These are phyloP conservation scores for Mollisiaceae sp. DNA, from an alignment of 2,329 filamentous ascomycete species.

Conservation along the genomic window DNA sequence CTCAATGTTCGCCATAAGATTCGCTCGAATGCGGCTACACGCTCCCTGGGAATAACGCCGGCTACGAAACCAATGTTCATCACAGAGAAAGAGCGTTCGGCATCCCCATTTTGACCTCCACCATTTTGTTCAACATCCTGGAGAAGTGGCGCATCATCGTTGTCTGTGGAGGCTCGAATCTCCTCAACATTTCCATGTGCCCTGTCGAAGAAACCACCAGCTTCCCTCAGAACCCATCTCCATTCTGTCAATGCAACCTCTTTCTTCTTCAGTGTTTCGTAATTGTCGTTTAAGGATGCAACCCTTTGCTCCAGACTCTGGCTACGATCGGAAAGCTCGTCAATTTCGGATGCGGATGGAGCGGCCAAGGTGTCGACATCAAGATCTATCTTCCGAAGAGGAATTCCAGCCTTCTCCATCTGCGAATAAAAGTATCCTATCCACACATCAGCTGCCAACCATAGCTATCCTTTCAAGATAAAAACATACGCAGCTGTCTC, in stretches of 20 bases:
- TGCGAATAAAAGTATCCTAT: constrained; percentile 91
- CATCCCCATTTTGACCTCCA: constrained; percentile 62
- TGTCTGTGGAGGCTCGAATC: constrained; percentile 86
- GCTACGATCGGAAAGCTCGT: constrained; percentile 90
- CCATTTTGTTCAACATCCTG: constrained; percentile 89
- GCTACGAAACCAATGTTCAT: constrained; percentile 99
- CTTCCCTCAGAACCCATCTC: constrained; percentile 96
- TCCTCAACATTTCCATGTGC: constrained; percentile 97
- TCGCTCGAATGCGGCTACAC: constrained; percentile 93
- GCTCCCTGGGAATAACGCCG: constrained; percentile 91
- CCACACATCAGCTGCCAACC: constrained; percentile 53
- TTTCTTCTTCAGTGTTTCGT: constrained; percentile 96
- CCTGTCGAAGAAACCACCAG: constrained; percentile 95
- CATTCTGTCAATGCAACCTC: constrained; percentile 97
- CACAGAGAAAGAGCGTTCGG: constrained; percentile 88
- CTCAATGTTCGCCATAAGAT: constrained; percentile 97
- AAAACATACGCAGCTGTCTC: constrained; percentile 84
- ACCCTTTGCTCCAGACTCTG: constrained; percentile 92
- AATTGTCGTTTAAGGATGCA: constrained; percentile 92
- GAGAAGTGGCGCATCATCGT: constrained; percentile 88
- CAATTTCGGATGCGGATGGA: constrained; percentile 92
- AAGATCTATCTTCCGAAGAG: constrained; percentile 88
- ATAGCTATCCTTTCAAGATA: background rate
- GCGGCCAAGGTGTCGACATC: constrained; percentile 86
- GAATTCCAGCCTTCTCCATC: constrained; percentile 91